phyloP scores from a whole-genome alignment of 495 filamentous ascomycete genomes.

The Articulospora tetracladia region DNA sequence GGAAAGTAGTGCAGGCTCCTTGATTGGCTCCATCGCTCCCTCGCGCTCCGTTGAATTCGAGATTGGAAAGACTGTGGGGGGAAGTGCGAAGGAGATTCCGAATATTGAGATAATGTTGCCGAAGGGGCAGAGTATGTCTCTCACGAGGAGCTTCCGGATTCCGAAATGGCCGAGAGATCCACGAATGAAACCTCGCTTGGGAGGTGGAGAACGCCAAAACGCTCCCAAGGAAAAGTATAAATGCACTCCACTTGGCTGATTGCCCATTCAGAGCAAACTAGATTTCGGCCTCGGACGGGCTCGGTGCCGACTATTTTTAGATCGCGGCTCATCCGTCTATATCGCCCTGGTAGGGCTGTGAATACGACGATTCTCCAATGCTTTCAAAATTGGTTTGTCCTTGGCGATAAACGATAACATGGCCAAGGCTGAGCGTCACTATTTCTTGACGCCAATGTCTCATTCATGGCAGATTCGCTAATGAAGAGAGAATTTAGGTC shows the following conservation, averaged over 20 bases:
- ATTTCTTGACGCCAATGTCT: no score
- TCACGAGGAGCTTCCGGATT: not conserved
- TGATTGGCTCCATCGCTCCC: not conserved
- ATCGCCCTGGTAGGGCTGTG: no score
- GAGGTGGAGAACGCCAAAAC: not conserved
- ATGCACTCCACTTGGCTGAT: not conserved
- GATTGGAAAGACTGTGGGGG: not conserved
- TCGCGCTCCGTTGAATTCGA: not conserved
- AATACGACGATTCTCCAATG: no score
- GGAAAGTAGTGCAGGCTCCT: not conserved
- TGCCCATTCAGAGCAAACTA: not conserved
- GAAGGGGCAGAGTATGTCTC: not conserved
- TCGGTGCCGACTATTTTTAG: slow-evolving; percentile 1
- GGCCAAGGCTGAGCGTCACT: no score
- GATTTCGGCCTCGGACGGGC: not conserved
- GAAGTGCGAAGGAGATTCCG: no score
- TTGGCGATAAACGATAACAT: no score
- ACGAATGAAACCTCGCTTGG: not conserved
- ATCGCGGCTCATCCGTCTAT: not conserved
- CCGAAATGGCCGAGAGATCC: not conserved
- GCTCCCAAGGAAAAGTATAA: not conserved
- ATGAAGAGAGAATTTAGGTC: no score
- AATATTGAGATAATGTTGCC: not conserved
- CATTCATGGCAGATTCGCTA: no score
- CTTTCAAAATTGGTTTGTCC: no score